A percentile compares a stretch with the other conserved stretches of the same genome.
These are phyloP conservation scores for Metschnikowia anglica DNA, from an alignment of 805 yeast species.

Conservation along the genomic window DNA sequence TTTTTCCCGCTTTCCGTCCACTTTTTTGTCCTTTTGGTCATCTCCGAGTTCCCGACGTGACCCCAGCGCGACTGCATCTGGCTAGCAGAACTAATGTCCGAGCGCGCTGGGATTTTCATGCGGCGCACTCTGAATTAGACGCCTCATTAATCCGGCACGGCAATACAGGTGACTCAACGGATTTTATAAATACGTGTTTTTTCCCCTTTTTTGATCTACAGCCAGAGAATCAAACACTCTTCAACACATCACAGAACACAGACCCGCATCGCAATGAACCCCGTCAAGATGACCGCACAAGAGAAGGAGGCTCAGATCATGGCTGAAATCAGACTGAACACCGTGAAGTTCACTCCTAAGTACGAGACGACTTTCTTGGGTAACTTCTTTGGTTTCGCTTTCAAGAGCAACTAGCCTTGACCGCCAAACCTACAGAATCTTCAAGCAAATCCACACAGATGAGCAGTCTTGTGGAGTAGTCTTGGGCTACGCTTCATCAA, in stretches of 20 bases:
- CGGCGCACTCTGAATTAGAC: background rate
- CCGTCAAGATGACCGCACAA: slow-evolving; percentile 28
- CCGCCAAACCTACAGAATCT: no score
- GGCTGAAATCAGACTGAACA: slow-evolving; percentile 40
- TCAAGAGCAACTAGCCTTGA: slow-evolving; percentile 17
- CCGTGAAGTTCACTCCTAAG: slow-evolving; percentile 37
- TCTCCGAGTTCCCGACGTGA: no score
- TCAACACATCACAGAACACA: background rate
- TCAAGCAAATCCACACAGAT: no score
- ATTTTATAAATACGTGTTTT: slow-evolving; percentile 5
- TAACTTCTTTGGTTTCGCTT: slow-evolving; percentile 34
- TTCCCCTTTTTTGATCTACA: background rate
- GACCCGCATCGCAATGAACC: slow-evolving; percentile 10
- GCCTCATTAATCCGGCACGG: slow-evolving; percentile 10
- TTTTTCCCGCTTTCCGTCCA: no score
- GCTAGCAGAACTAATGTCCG: background rate
- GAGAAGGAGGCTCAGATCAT: slow-evolving; percentile 48
- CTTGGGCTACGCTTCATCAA: background rate
- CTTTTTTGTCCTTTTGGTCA: no score
- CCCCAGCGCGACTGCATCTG: background rate
- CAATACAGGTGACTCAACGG: background rate
- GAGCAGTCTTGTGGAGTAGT: no score
- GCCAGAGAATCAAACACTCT: background rate
- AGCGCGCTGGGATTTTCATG: background rate
- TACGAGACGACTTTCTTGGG: slow-evolving; percentile 44